A percentile compares a stretch with the other conserved stretches of the same genome.
Conservation (phyloP, 1,284 basidiomycete species). For the Boletus chippewaensis region DNA sequence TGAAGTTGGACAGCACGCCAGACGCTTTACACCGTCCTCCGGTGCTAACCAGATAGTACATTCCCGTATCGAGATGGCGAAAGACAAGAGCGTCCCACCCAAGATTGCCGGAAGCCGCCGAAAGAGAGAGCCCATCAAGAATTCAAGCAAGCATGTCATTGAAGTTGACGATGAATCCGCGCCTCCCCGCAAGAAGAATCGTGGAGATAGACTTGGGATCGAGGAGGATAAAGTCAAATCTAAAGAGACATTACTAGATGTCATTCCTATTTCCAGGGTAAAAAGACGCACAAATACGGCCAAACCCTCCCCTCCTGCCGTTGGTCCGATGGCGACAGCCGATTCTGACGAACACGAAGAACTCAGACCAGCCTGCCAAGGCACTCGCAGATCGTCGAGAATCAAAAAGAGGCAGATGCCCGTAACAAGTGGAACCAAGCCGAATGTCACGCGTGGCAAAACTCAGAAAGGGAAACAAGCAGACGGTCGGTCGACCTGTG, state of each 20-base stretch:
- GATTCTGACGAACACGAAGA: slow-evolving; percentile 15
- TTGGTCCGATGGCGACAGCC: background rate
- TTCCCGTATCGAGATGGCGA: background rate
- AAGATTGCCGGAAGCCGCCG: slow-evolving; percentile 26
- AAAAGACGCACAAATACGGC: slow-evolving; percentile 17
- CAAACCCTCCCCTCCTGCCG: slow-evolving; percentile 12
- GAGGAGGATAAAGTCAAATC: slow-evolving; percentile 1
- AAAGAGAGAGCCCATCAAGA: slow-evolving; percentile 22
- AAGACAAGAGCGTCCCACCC: background rate
- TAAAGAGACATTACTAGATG: background rate
- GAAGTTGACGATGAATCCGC: slow-evolving; percentile 18
- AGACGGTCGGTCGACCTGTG: background rate
- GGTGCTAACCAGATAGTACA: background rate
- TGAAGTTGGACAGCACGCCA: background rate
- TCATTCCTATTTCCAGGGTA: background rate
- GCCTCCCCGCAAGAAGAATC: slow-evolving; percentile 25
- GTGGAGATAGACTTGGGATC: slow-evolving; percentile 3
- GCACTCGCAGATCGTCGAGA: slow-evolving; percentile 20
- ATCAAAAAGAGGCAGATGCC: slow-evolving; percentile 14
- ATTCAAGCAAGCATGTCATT: slow-evolving; percentile 1
- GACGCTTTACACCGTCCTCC: background rate
- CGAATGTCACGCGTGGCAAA: slow-evolving; percentile 3
- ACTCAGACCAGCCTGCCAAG: slow-evolving; percentile 3
- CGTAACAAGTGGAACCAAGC: slow-evolving; percentile 1
- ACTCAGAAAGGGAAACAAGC: slow-evolving; percentile 7